Conservation (phyloP, 2,329 filamentous ascomycete species). For the Pseudogymnoascus sp. region DNA sequence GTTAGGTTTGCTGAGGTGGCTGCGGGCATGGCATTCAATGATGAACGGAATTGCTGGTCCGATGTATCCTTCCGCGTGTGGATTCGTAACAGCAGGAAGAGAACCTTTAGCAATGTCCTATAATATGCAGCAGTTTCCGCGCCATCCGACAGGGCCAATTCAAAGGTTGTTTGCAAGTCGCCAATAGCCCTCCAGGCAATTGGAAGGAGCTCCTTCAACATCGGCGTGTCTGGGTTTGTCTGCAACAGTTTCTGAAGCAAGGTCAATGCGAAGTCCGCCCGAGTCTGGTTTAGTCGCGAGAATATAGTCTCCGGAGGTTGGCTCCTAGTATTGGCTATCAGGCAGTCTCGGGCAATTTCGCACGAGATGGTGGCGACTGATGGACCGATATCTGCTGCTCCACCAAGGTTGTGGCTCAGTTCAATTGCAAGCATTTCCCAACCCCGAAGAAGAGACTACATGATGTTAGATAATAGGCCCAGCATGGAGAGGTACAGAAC, state of each 20-base stretch:
- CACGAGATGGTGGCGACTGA: conserved; percentile 39
- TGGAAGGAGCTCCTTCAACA: conserved; percentile 44
- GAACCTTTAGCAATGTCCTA: conserved; percentile 70
- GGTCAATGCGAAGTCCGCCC: conserved; percentile 74
- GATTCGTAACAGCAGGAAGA: conserved; percentile 73
- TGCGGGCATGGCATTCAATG: conserved; percentile 17
- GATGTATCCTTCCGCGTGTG: conserved; percentile 30
- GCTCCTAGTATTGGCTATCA: conserved; percentile 65
- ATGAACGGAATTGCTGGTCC: conserved; percentile 27
- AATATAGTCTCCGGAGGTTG: conserved; percentile 77
- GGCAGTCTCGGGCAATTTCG: conserved; percentile 62
- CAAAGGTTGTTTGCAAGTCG: conserved; percentile 47
- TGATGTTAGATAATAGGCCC: conserved; percentile 21
- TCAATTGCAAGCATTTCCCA: conserved; percentile 87
- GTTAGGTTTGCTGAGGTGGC: conserved; percentile 29
- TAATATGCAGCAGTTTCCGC: conserved; percentile 57
- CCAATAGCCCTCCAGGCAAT: conserved; percentile 54
- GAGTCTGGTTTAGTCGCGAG: conserved; percentile 62
- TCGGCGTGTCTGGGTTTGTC: conserved; percentile 39
- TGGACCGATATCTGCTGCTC: conserved; percentile 41
- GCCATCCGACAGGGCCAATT: conserved; percentile 46
- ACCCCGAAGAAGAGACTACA: conserved; percentile 68
- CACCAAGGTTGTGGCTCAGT: conserved; percentile 52
- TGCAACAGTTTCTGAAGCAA: conserved; percentile 71
- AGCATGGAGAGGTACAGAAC: conserved; percentile 26